Conservation (phyloP, 148 eudicot species). For the Rhododendron kiyosumense region DNA sequence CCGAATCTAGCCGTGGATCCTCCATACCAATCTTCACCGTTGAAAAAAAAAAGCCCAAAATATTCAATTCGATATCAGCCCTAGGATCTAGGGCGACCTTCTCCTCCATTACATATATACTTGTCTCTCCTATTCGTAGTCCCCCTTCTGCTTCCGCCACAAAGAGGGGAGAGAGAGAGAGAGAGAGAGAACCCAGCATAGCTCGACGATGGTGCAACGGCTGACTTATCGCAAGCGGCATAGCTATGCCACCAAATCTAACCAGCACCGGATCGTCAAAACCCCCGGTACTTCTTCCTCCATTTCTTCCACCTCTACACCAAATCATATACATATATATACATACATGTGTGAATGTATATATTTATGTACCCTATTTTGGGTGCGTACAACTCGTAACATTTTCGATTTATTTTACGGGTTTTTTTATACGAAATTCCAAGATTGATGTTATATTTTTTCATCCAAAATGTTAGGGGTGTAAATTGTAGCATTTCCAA, state of each 20-base stretch:
- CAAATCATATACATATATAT: no score
- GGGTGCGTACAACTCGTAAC: no score
- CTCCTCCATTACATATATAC: neutral
- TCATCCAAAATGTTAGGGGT: no score
- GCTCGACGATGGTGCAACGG: constrained; percentile 49
- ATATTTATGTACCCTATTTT: no score
- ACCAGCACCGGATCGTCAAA: constrained; percentile 62
- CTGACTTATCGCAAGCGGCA: constrained; percentile 51
- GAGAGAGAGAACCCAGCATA: neutral
- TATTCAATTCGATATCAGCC: neutral
- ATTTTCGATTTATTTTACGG: no score
- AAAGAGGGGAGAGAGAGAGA: constrained; percentile 14
- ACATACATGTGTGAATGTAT: no score
- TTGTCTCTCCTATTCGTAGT: neutral
- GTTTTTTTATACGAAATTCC: no score
- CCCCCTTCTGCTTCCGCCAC: neutral
- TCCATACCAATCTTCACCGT: neutral
- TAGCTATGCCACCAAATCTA: constrained; percentile 69
- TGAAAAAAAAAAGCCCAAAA: no score
- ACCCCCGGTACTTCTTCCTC: constrained; percentile 44
- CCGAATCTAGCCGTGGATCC: neutral
- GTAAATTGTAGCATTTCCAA: no score
- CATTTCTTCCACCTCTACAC: no score
- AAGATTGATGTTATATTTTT: no score
- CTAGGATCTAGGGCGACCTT: constrained; percentile 1